These are phyloP conservation scores for Heterotrichella gracilis DNA, from an alignment of 352 stramenopile genomes.

Conservation along the genomic window DNA sequence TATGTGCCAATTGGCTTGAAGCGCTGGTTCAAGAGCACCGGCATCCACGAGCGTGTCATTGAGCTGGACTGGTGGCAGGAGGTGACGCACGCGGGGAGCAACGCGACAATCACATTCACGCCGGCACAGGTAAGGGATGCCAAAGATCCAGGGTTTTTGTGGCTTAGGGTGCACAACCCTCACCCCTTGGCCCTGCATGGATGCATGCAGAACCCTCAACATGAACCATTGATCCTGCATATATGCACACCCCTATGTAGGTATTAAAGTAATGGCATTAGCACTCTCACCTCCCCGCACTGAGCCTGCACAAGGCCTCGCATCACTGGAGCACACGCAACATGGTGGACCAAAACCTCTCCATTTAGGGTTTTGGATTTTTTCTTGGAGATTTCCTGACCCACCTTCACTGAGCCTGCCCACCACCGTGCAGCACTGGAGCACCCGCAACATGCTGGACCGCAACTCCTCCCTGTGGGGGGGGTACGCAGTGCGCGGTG, in stretches of 20 bases:
- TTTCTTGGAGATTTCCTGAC: not conserved
- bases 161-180: too few species aligned
- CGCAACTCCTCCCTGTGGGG: constrained; percentile 24
- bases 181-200: not conserved
- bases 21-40: too few species aligned
- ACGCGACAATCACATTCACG: too few species aligned
- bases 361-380: constrained; percentile 22
- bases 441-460: constrained; percentile 19
- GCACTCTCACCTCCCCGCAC: not conserved
- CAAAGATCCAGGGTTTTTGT: too few species aligned
- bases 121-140: too few species aligned
- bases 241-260: not conserved
- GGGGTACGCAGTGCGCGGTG: constrained; percentile 20
- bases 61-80: too few species aligned
- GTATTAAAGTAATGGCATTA: not conserved
- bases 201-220: not conserved
- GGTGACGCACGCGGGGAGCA: too few species aligned
- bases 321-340: constrained; percentile 24
- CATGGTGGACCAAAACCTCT: constrained; percentile 20
- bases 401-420: constrained; percentile 15
- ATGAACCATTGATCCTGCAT: not conserved
- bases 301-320: constrained; percentile 18
- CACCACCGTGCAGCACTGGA: constrained; percentile 24
- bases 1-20: too few species aligned
- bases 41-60: too few species aligned